Evolutionary conservation across 2,329 filamentous ascomycete genomes (phyloP).

Genomic region (Colletotrichum sansevieriae): DNA sequence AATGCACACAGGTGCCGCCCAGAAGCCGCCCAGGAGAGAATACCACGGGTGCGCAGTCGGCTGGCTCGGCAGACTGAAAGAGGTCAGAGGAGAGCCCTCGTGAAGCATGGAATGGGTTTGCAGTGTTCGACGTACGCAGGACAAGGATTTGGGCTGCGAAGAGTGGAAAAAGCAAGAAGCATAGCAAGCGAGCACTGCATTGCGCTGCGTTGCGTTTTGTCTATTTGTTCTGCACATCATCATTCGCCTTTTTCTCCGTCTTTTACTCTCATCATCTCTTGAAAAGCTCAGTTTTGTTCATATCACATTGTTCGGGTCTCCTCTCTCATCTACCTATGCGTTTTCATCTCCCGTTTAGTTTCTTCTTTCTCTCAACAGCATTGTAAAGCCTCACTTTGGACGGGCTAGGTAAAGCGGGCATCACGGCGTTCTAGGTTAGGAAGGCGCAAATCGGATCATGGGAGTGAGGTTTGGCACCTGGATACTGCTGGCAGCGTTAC

Average conservation of each 20-base stretch:
- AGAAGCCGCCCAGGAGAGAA: too few species aligned
- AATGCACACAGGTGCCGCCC: too few species aligned
- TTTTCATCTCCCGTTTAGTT: background rate
- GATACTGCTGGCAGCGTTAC: background rate
- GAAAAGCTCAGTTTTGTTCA: background rate
- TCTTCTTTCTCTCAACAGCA: conserved; percentile 14
- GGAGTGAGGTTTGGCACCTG: conserved; percentile 7
- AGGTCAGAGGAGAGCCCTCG: too few species aligned
- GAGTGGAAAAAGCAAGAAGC: conserved; percentile 9
- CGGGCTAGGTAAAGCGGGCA: conserved; percentile 17
- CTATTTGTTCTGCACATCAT: conserved; percentile 1
- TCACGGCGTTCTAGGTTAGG: conserved; percentile 14
- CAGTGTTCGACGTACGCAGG: background rate
- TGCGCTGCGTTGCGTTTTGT: conserved; percentile 13
- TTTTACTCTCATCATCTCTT: background rate
- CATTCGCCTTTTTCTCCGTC: background rate
- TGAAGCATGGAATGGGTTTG: too few species aligned
- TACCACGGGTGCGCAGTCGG: too few species aligned
- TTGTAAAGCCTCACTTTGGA: conserved; percentile 29
- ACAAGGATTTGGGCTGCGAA: background rate
- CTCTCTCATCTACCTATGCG: background rate
- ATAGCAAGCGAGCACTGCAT: conserved; percentile 39
- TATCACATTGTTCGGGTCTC: background rate
- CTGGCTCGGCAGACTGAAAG: too few species aligned
- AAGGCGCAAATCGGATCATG: conserved; percentile 15